Conservation (phyloP, 768 basidiomycete genomes). For the Hericium alpestre region DNA sequence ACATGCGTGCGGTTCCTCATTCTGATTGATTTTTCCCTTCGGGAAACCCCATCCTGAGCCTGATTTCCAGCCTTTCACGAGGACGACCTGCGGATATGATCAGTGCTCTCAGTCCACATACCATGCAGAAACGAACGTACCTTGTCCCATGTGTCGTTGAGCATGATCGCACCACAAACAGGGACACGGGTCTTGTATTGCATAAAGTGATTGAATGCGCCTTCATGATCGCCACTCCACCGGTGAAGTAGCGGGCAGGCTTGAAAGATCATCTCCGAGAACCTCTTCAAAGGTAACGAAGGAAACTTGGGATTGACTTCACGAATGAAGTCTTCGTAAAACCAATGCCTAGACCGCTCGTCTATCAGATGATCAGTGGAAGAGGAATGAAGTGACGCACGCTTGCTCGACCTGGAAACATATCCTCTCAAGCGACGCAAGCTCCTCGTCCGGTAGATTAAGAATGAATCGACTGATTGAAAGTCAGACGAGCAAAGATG, state of each 20-base stretch:
- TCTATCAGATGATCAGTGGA: slow-evolving; percentile 5
- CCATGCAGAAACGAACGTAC: slow-evolving; percentile 29
- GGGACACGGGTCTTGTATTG: slow-evolving; percentile 94
- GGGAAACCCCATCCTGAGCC: slow-evolving; percentile 99
- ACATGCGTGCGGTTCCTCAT: slow-evolving; percentile 58
- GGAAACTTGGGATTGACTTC: slow-evolving; percentile 84
- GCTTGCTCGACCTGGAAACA: slow-evolving; percentile 99
- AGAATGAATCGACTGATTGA: slow-evolving; percentile 79
- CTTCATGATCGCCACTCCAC: slow-evolving; percentile 78
- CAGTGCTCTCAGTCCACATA: background rate
- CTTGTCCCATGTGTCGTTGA: slow-evolving; percentile 89
- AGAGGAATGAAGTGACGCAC: slow-evolving; percentile 40
- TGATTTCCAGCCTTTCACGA: slow-evolving; percentile 97
- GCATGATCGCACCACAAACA: slow-evolving; percentile 94
- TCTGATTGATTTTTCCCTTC: slow-evolving; percentile 97
- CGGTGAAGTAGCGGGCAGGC: slow-evolving; percentile 74
- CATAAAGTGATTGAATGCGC: slow-evolving; percentile 85
- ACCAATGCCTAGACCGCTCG: slow-evolving; percentile 72
- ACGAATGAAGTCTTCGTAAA: slow-evolving; percentile 97
- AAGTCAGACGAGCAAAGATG: slow-evolving; percentile 9
- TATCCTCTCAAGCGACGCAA: slow-evolving; percentile 81
- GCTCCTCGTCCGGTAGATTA: slow-evolving; percentile 90
- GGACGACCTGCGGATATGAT: slow-evolving; percentile 56
- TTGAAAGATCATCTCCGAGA: slow-evolving; percentile 84
- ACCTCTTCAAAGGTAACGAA: slow-evolving; percentile 80